Evolutionary conservation across 2,329 filamentous ascomycete species (phyloP).

Genomic region (Apiospora phragmitis): DNA sequence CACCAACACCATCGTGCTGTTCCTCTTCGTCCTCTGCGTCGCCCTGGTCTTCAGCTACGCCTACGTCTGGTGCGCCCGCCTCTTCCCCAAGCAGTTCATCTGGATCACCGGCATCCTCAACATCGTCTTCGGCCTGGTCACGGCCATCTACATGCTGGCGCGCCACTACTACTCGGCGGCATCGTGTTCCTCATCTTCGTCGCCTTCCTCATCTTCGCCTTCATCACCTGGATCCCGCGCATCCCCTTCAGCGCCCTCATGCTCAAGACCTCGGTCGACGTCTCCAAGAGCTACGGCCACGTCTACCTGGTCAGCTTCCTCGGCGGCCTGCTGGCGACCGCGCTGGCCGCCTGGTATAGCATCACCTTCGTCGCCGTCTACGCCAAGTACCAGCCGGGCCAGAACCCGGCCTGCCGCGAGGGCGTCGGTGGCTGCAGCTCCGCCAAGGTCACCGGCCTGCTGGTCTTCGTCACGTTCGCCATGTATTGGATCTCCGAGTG

Average conservation of each 20-base stretch:
- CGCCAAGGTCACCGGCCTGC: slow-evolving; percentile 78
- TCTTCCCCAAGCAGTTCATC: slow-evolving; percentile 87
- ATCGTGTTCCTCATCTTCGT: slow-evolving; percentile 85
- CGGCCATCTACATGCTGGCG: slow-evolving; percentile 82
- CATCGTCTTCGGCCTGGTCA: slow-evolving; percentile 80
- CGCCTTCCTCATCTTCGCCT: slow-evolving; percentile 78
- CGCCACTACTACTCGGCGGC: slow-evolving; percentile 75
- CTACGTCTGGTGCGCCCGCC: slow-evolving; percentile 75
- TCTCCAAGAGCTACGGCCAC: slow-evolving; percentile 81
- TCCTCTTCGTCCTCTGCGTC: slow-evolving; percentile 73
- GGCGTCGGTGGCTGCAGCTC: slow-evolving; percentile 66
- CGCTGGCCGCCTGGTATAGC: slow-evolving; percentile 81
- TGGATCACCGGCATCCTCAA: slow-evolving; percentile 92
- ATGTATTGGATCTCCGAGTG: slow-evolving; percentile 94
- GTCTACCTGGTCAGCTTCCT: slow-evolving; percentile 85
- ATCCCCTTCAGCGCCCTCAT: slow-evolving; percentile 92
- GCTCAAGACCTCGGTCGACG: slow-evolving; percentile 82
- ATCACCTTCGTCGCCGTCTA: slow-evolving; percentile 87
- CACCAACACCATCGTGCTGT: slow-evolving; percentile 84
- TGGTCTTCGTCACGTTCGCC: slow-evolving; percentile 87
- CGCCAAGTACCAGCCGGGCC: slow-evolving; percentile 72
- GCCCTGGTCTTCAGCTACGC: slow-evolving; percentile 73
- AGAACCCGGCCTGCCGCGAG: slow-evolving; percentile 52
- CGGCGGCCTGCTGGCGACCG: slow-evolving; percentile 74
- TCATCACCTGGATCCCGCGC: slow-evolving; percentile 84